Evolutionary conservation across 2,329 filamentous ascomycete species (phyloP), one percentile per base, ranked within the genome.

Genomic region (Didymella glomerata): DNA sequence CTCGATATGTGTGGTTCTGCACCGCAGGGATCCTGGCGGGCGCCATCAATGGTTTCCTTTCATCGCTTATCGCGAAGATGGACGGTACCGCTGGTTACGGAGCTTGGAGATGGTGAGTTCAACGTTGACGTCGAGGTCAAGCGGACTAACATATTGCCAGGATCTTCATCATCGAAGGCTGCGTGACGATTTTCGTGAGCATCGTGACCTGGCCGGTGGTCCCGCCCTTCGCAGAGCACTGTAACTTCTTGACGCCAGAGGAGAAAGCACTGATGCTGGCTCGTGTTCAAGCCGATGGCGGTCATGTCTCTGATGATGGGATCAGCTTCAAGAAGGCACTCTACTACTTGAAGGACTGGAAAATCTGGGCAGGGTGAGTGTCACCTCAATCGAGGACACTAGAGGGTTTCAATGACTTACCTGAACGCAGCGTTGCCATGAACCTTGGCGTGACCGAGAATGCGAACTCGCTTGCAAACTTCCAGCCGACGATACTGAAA

Each of bases 151-250:
- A 24, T 1, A 11, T 8, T n/a, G 30, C 20, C 20, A 72, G 71
- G 71, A 87, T 88, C 65, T 87, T 87, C 76, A 86, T 87, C 74
- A 86, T 87, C 60, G 85, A 87, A 66, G 85, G 85, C 1, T 67
- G 84, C 41, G 61, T 85, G 53, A 87, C 85, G 6, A 76, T 82
- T 42, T 60, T 81, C 54, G 64, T 84, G 36, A 84, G 82, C 2
- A 28, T 79, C 2, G 54, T 77, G 0, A 82, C 82, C 1, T 83
- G 81, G 11, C 76, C 84, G 48, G 75, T 83, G 62, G 79, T 87
- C 65, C 83, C 83, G 0, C 79, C 80, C 1, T 80, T 76, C 11
- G 84, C 85, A 0, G 76, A 77, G 22, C 72, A 79, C 1, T 82
- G 81, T 30, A 79, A 74, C n/a, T 84, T 83, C 64, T 75, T 88